phyloP scores from a whole-genome alignment of 352 stramenopile genomes.

The Pythium insidiosum region DNA sequence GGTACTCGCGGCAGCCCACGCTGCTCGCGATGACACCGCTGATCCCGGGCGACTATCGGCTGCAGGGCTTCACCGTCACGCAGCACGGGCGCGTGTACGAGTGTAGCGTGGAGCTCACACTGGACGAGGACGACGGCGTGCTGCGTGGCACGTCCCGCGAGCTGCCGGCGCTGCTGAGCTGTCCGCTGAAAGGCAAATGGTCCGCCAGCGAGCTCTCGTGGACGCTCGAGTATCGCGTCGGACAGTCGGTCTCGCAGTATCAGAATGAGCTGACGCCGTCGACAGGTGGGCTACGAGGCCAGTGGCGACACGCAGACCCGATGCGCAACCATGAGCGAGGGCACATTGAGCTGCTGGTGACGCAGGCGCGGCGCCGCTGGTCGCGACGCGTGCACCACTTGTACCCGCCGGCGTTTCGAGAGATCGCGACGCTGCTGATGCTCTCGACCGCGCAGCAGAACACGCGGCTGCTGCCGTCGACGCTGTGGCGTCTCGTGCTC shows the following conservation, averaged over 20 bases:
- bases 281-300: conserved; percentile 27
- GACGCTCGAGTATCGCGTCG: conserved; percentile 41
- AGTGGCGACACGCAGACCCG: conserved; percentile 39
- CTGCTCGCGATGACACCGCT: conserved; percentile 26
- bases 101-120: conserved; percentile 26
- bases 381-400: conserved; percentile 5
- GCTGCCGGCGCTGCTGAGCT: conserved; percentile 42
- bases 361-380: conserved; percentile 1
- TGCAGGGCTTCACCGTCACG: conserved; percentile 49
- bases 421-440: conserved; percentile 7
- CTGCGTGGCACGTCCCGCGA: conserved; percentile 38
- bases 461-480: conserved; percentile 3
- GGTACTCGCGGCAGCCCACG: conserved; percentile 9
- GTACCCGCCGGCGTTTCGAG: conserved; percentile 11
- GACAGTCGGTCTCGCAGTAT: conserved; percentile 25
- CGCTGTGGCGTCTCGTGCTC: conserved; percentile 13
- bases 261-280: conserved; percentile 36
- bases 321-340: conserved; percentile 12
- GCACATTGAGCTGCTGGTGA: conserved; percentile 6
- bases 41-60: conserved; percentile 37
- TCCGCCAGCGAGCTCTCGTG: conserved; percentile 27
- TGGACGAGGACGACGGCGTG: conserved; percentile 31
- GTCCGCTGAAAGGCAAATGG: conserved; percentile 37
- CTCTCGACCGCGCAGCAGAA: background rate
- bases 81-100: conserved; percentile 53